Percentiles rank a stretch among this genome's conserved stretches.
Evolutionary conservation across 164 flowering plant genomes (phyloP).

Genomic region (Platanus orientalis): DNA sequence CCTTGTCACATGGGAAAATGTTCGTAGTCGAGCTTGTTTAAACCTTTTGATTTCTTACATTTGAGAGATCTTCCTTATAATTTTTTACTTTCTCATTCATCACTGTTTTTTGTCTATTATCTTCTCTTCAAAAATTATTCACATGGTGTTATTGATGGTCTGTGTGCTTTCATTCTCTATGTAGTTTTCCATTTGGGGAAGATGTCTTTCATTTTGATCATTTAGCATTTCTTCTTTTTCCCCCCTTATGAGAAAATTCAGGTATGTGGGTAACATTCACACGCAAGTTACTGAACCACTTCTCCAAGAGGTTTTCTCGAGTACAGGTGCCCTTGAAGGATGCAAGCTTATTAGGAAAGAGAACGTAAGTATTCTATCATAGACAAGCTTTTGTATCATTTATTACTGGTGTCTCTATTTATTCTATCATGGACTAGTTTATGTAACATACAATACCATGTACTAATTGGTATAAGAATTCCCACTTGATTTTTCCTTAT

Average conservation of each 20-base stretch:
- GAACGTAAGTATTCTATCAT: slow-evolving; percentile 19
- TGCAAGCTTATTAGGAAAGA: slow-evolving; percentile 51
- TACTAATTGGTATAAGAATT: background rate
- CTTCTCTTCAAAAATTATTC: background rate
- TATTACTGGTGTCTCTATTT: too few relatives aligned
- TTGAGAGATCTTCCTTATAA: background rate
- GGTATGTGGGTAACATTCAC: slow-evolving; percentile 35
- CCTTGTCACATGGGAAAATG: background rate
- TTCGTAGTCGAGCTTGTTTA: background rate
- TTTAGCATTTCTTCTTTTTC: background rate
- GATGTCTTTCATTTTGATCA: background rate
- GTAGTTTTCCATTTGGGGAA: background rate
- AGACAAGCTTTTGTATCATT: background rate
- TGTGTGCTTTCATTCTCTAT: background rate
- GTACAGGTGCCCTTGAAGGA: slow-evolving; percentile 48
- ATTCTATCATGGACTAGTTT: too few relatives aligned
- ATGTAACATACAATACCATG: background rate
- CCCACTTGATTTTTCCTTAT: background rate
- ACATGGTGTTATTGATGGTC: too few relatives aligned
- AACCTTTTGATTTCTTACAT: background rate
- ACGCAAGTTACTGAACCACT: slow-evolving; percentile 15
- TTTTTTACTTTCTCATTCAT: background rate
- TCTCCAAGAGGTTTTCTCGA: background rate
- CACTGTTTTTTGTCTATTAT: too few relatives aligned
- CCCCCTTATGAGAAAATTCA: slow-evolving; percentile 2